A percentile compares a stretch with the other conserved stretches of the same genome.
Evolutionary conservation across 768 basidiomycete genomes (phyloP).

Genomic region (Phallus indusiatus): DNA sequence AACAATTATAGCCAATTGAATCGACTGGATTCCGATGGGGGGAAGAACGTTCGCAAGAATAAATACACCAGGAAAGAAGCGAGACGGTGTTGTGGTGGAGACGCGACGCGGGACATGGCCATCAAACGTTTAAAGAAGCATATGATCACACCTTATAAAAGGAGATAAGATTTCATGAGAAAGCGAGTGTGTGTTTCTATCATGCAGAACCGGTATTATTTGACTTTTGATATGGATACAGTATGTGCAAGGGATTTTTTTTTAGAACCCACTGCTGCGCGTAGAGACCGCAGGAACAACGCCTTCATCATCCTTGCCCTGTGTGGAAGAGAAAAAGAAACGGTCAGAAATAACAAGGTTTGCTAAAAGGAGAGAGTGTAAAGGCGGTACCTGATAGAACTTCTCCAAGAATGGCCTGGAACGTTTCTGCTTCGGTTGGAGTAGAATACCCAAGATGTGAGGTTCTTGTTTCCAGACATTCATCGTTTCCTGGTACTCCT

Average conservation of each 20-base stretch:
- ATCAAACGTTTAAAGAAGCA: not conserved
- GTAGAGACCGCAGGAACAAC: constrained; percentile 4
- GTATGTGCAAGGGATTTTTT: not conserved
- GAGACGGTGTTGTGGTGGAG: no score
- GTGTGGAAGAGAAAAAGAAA: not conserved
- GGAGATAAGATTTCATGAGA: no score
- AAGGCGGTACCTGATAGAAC: constrained; percentile 63
- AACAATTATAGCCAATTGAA: no score
- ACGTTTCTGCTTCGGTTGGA: constrained; percentile 40
- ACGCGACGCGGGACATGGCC: no score
- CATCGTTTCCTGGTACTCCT: constrained; percentile 90
- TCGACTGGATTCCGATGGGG: not conserved
- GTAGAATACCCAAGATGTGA: constrained; percentile 64
- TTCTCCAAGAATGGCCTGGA: constrained; percentile 65
- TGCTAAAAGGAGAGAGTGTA: not conserved
- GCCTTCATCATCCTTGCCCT: constrained; percentile 9
- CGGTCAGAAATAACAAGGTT: not conserved
- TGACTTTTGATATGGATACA: not conserved
- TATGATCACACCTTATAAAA: not conserved
- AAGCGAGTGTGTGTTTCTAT: not conserved
- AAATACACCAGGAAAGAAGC: no score
- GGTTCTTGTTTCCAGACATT: constrained; percentile 90
- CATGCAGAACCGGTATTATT: not conserved
- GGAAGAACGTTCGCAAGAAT: not conserved
- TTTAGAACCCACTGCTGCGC: not conserved